Evolutionary conservation across 2,329 filamentous ascomycete species (phyloP).

Genomic region (Beauveria sp.): DNA sequence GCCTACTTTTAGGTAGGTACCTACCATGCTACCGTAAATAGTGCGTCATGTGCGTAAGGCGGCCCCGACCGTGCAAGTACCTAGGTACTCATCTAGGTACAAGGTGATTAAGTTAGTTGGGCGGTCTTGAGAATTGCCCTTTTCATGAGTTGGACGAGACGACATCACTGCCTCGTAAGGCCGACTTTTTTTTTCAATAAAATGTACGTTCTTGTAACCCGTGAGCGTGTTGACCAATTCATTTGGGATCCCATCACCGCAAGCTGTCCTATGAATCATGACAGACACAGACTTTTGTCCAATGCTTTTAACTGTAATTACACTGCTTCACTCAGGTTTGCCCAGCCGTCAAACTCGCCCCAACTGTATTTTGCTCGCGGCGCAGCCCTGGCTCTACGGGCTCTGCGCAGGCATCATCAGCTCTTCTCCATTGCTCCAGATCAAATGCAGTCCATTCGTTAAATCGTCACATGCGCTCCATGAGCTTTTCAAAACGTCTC

Average conservation of each 20-base stretch:
- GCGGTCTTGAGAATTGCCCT: too few species aligned
- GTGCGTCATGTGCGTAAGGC: too few species aligned
- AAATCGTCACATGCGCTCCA: conserved; percentile 5
- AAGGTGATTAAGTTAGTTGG: too few species aligned
- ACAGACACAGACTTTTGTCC: neutral
- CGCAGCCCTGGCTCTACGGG: neutral
- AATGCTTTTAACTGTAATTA: conserved; percentile 8
- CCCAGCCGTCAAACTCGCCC: neutral
- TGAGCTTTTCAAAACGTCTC: conserved; percentile 58
- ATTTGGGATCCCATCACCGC: too few species aligned
- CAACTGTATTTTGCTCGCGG: neutral
- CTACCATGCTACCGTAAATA: neutral
- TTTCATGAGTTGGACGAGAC: neutral
- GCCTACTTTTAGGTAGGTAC: neutral
- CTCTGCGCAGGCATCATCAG: neutral
- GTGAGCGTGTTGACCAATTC: neutral
- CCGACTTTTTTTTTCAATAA: neutral
- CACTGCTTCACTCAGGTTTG: conserved; percentile 1
- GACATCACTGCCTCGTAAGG: neutral
- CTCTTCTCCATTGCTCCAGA: neutral
- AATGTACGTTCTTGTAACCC: neutral
- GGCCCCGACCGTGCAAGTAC: too few species aligned
- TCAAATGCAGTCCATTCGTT: conserved; percentile 7
- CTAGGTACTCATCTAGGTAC: too few species aligned
- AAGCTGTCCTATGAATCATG: neutral